Percentiles rank a stretch among this genome's conserved stretches.
Evolutionary conservation across 768 basidiomycete genomes (phyloP).

Genomic region (Leucocoprinus birnbaumii): DNA sequence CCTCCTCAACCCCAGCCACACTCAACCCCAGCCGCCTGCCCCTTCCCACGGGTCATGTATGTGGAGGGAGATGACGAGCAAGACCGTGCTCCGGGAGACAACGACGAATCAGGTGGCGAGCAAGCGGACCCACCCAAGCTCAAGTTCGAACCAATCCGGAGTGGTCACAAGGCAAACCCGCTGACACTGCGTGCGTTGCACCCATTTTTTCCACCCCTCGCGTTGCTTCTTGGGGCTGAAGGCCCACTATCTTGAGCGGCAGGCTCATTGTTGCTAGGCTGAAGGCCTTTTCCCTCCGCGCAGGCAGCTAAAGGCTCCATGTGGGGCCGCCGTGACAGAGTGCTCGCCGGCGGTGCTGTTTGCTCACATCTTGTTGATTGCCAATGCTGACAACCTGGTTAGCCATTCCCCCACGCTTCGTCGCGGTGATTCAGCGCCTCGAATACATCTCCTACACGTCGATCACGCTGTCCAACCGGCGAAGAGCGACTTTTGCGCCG

Average conservation of each 20-base stretch:
- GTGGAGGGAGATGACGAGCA: no score
- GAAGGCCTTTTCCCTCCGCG: neutral
- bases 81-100: no score
- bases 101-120: no score
- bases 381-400: neutral
- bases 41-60: neutral
- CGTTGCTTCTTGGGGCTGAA: neutral
- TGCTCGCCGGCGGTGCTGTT: no score
- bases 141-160: no score
- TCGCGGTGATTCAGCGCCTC: conserved; percentile 15
- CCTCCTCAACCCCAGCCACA: no score
- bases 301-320: neutral
- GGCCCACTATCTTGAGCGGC: neutral
- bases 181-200: no score
- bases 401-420: conserved; percentile 19
- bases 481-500: conserved; percentile 9
- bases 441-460: conserved; percentile 22
- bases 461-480: conserved; percentile 13
- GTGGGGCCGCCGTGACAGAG: no score
- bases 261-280: neutral
- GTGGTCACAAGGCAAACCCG: no score
- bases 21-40: no score
- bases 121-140: no score
- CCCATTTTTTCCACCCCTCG: no score
- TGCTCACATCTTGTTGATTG: neutral